Evolutionary conservation across 805 yeast genomes (phyloP).

Genomic region (Nakazawaea molendinolei): DNA sequence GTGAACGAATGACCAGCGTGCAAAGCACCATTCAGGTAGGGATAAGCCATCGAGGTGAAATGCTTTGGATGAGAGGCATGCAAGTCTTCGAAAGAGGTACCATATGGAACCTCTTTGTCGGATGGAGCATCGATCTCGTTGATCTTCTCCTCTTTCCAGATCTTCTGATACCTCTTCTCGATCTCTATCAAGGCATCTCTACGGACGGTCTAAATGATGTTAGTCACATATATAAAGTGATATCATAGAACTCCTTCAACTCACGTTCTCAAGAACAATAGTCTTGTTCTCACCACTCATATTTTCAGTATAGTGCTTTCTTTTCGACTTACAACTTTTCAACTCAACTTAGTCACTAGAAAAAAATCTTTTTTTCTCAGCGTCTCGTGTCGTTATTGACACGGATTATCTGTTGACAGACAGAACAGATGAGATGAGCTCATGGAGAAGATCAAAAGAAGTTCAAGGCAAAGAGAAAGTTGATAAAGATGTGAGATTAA

Average conservation of each 20-base stretch:
- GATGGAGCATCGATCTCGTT: slow-evolving; percentile 89
- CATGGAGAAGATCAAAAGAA: too few relatives aligned
- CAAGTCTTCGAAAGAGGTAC: slow-evolving; percentile 57
- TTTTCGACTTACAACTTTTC: not conserved
- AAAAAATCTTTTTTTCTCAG: slow-evolving; percentile 1
- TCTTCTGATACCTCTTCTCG: slow-evolving; percentile 80
- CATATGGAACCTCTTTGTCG: slow-evolving; percentile 51
- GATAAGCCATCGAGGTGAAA: slow-evolving; percentile 94
- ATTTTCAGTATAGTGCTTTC: not conserved
- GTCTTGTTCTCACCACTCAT: slow-evolving; percentile 25
- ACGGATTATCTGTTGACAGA: not conserved
- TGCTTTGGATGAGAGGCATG: slow-evolving; percentile 78
- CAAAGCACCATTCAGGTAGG: slow-evolving; percentile 97
- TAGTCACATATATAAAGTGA: not conserved
- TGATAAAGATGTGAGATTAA: too few relatives aligned
- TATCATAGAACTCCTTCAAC: slow-evolving; percentile 9
- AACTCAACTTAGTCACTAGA: not conserved
- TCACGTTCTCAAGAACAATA: slow-evolving; percentile 34
- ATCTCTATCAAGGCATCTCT: slow-evolving; percentile 88
- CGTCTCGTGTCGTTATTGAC: not conserved
- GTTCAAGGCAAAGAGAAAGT: too few relatives aligned
- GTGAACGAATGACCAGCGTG: slow-evolving; percentile 98
- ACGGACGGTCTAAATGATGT: slow-evolving; percentile 65
- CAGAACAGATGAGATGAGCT: not conserved
- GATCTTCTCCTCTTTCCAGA: slow-evolving; percentile 81